Evolutionary conservation across 1,284 basidiomycete species (phyloP), one percentile per base, ranked within the genome.

Genomic region (Trichosporon faecale): DNA sequence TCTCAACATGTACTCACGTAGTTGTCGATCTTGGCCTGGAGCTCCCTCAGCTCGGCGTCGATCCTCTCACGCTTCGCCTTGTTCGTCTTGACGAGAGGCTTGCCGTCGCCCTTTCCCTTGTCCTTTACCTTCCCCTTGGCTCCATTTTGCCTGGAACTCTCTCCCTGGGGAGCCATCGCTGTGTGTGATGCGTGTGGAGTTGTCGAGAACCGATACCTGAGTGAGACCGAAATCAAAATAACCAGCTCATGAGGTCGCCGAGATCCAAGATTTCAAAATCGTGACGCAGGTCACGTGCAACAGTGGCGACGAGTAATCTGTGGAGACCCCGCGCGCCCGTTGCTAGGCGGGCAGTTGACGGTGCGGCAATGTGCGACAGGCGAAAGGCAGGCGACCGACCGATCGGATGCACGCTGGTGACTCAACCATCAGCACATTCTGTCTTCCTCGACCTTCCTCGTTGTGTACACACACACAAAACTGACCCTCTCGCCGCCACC

Each of bases 31-130:
- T 74, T 67, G 27, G 68, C 29, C 74, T 83, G 77, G 21, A 84
- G 73, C 33, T 81, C 78, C 44, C 73, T 70, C 68, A 84, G 74
- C 75, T 84, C 84, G 12, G 79, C 76, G 72, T 84, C 76, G 66
- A 78, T 73, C 66, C 76, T 74, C 65, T 78, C 73, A 61, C 83
- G 74, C 73, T 79, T 81, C 52, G 77, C 74, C 46, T 76, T 74
- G 70, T 83, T 83, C n/a, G 75, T 75, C 76, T 82, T 83, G 64
- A 73, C 70, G 49, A 70, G 70, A 0, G 74, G 73, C 52, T 71
- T 74, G 68, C 70, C 68, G 5, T 40, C 65, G n/a, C 70, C 68
- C 14, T 66, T 70, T 21, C 67, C 64, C 49, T 68, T 70, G n/a
- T 70, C 69, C 16, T 55, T 67, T 7, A 37, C 57, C 63, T 65